phyloP scores from a whole-genome alignment of 169 alveolate genomes.

The Eimeria sp. region DNA sequence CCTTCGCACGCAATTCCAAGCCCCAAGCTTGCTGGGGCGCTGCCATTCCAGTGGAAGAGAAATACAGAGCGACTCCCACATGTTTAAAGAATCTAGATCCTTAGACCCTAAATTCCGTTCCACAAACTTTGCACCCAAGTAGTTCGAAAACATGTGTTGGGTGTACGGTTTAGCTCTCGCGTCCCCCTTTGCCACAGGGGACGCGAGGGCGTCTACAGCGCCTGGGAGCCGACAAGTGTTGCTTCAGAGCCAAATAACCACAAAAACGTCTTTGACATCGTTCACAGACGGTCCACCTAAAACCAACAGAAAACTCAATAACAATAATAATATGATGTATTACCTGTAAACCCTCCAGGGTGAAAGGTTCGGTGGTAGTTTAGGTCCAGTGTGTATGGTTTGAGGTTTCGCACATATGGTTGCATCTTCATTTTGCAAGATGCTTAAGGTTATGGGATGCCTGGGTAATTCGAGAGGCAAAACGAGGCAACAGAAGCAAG shows the following conservation, averaged over 20 bases:
- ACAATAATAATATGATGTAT: not conserved
- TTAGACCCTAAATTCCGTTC: not conserved
- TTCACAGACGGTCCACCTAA: slow-evolving; percentile 19
- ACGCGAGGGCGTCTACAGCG: slow-evolving; percentile 2
- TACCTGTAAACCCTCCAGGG: not conserved
- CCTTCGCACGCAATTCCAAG: not conserved
- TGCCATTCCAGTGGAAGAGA: not conserved
- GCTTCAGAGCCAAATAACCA: slow-evolving; percentile 31
- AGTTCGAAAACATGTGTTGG: not conserved
- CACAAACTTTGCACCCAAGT: not conserved
- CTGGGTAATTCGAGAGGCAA: not conserved
- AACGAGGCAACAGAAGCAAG: not conserved
- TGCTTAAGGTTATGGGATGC: too few relatives aligned
- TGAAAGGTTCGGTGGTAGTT: not conserved
- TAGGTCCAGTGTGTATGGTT: not conserved
- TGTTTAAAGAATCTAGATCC: not conserved
- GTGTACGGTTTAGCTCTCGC: not conserved
- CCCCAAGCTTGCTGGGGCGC: not conserved
- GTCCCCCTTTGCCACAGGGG: not conserved
- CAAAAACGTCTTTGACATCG: not conserved
- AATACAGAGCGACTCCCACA: not conserved
- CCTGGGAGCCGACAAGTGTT: not conserved
- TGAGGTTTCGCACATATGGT: too few relatives aligned
- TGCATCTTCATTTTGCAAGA: too few relatives aligned
- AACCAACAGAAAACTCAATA: not conserved